phyloP scores from a whole-genome alignment of 2,329 filamentous ascomycete species.

The Gnomoniopsis sp. region DNA sequence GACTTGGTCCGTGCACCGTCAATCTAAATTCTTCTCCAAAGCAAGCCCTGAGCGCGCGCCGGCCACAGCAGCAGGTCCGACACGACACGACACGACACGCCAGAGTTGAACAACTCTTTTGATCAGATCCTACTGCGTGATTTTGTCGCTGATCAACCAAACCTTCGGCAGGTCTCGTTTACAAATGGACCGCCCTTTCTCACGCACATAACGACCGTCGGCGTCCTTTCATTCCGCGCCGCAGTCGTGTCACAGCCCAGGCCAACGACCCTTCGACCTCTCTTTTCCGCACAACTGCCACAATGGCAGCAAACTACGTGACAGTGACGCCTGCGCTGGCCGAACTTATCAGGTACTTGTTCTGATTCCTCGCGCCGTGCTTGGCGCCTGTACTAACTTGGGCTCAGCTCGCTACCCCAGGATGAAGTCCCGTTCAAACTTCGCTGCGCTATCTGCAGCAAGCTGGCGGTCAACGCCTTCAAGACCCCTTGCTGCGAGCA shows the following conservation, averaged over 20 bases:
- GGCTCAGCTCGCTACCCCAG: conserved; percentile 65
- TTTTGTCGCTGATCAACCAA: background rate
- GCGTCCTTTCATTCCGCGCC: conserved; percentile 9
- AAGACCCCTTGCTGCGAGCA: conserved; percentile 94
- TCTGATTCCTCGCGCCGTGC: background rate
- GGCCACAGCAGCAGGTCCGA: background rate
- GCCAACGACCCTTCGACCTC: background rate
- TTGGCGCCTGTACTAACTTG: conserved; percentile 16
- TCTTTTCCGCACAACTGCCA: conserved; percentile 18
- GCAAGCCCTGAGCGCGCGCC: background rate
- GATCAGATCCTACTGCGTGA: background rate
- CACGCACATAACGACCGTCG: conserved; percentile 6
- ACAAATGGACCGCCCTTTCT: conserved; percentile 8
- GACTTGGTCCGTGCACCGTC: background rate
- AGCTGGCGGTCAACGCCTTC: conserved; percentile 85
- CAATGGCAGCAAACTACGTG: conserved; percentile 20
- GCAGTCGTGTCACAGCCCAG: conserved; percentile 7
- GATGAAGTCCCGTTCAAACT: conserved; percentile 95
- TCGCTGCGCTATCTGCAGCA: conserved; percentile 90
- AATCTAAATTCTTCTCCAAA: background rate
- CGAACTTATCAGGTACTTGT: conserved; percentile 54
- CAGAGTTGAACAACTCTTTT: background rate
- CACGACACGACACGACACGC: background rate
- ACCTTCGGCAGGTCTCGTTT: background rate
- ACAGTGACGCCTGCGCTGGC: conserved; percentile 48